Percentiles rank a stretch among this genome's conserved stretches.
Evolutionary conservation across 495 filamentous ascomycete species (phyloP).

Genomic region (Penicillium taxi): DNA sequence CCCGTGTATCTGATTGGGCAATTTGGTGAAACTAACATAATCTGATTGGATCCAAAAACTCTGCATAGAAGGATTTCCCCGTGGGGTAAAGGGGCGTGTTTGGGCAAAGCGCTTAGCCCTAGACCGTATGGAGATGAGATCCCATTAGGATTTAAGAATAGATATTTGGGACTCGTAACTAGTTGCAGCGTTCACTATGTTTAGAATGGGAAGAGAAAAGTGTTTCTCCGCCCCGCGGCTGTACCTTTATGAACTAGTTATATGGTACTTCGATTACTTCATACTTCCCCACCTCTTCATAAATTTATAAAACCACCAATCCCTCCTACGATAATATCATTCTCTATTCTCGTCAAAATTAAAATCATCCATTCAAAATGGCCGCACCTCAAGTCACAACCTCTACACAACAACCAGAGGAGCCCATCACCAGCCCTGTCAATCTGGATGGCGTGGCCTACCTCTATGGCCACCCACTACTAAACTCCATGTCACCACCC

Average conservation of each 20-base stretch:
- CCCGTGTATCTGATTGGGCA: constrained; percentile 4
- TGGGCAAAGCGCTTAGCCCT: constrained; percentile 26
- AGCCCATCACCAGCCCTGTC: constrained; percentile 30
- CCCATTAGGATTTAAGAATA: not conserved
- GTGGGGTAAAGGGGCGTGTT: constrained; percentile 9
- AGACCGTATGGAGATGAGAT: constrained; percentile 3
- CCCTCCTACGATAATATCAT: constrained; percentile 1
- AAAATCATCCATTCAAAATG: constrained; percentile 11
- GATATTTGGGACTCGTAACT: not conserved
- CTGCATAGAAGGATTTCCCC: constrained; percentile 7
- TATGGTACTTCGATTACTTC: constrained; percentile 6
- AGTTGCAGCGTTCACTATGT: not conserved
- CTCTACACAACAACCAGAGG: constrained; percentile 18
- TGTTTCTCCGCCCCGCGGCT: constrained; percentile 24
- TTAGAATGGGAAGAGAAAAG: constrained; percentile 11
- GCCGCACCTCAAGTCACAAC: constrained; percentile 14
- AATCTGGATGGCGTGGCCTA: constrained; percentile 36
- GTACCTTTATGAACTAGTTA: constrained; percentile 9
- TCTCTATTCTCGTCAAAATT: not conserved
- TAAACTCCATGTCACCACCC: constrained; percentile 63
- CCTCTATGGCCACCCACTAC: constrained; percentile 47
- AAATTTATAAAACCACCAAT: constrained; percentile 5
- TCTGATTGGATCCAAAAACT: too few relatives aligned
- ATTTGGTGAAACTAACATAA: too few relatives aligned
- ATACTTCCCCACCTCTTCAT: not conserved